phyloP scores from a whole-genome alignment of 2,329 filamentous ascomycete genomes.

The Plectosphaerella sp. region DNA sequence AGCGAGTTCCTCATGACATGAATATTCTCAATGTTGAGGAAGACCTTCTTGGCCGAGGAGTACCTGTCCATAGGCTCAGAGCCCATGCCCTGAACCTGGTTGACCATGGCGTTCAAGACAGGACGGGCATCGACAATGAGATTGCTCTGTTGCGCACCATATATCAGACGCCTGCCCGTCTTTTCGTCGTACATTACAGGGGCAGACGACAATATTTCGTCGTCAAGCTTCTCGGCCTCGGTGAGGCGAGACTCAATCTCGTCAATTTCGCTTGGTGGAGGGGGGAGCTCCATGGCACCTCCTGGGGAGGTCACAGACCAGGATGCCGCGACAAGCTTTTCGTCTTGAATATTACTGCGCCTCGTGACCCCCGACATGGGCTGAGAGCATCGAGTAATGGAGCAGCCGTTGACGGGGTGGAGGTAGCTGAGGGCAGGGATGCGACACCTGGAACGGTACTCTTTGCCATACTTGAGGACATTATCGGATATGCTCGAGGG shows the following conservation, averaged over 20 bases:
- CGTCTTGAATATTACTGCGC: constrained; percentile 91
- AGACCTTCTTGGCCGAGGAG: constrained; percentile 84
- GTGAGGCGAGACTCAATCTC: constrained; percentile 45
- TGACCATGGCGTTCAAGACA: constrained; percentile 88
- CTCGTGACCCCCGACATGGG: constrained; percentile 81
- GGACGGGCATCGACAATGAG: constrained; percentile 94
- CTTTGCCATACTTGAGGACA: constrained; percentile 86
- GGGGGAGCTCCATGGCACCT: constrained; percentile 31
- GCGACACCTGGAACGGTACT: constrained; percentile 82
- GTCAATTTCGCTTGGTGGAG: constrained; percentile 47
- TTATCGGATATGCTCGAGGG: constrained; percentile 93
- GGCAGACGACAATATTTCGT: constrained; percentile 57
- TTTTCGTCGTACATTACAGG: constrained; percentile 52
- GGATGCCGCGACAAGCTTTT: constrained; percentile 87
- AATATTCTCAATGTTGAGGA: constrained; percentile 95
- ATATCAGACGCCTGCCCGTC: constrained; percentile 62
- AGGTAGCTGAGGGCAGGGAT: constrained; percentile 90
- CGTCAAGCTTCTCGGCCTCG: constrained; percentile 63
- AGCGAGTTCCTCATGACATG: constrained; percentile 95
- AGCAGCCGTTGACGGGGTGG: constrained; percentile 95
- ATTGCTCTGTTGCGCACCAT: constrained; percentile 89
- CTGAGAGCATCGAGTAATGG: constrained; percentile 91
- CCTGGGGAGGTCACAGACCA: constrained; percentile 65
- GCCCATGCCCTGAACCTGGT: constrained; percentile 87
- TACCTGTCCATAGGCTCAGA: constrained; percentile 99